A percentile compares a stretch with the other conserved stretches of the same genome.
Conservation (phyloP, 768 basidiomycete species). For the Stropharia rugosoannulata region DNA sequence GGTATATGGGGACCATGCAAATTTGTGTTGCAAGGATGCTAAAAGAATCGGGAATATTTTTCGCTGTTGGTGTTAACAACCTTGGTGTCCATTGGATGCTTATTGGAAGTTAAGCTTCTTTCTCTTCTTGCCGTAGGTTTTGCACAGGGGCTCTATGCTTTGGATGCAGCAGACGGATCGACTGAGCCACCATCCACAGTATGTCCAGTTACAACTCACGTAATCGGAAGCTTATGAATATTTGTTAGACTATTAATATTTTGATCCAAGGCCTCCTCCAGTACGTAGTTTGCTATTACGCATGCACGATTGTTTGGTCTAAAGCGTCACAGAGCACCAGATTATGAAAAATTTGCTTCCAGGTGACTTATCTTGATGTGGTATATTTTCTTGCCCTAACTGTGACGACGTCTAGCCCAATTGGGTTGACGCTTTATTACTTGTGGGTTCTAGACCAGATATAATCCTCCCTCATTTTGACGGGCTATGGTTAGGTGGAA, state of each 20-base stretch:
- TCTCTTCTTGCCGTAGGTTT: slow-evolving; percentile 86
- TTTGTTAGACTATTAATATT: slow-evolving; percentile 5
- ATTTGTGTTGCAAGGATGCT: slow-evolving; percentile 93
- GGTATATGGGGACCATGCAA: slow-evolving; percentile 90
- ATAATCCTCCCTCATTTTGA: not conserved
- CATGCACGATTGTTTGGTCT: not conserved
- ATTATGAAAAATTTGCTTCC: slow-evolving; percentile 55
- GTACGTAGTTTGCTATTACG: not conserved
- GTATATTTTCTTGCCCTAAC: slow-evolving; percentile 1
- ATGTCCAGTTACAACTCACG: slow-evolving; percentile 8
- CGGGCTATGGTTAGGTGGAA: slow-evolving; percentile 61
- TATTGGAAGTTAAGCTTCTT: slow-evolving; percentile 50
- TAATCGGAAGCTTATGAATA: not conserved
- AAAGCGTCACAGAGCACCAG: slow-evolving; percentile 48
- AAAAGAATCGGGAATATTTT: slow-evolving; percentile 90
- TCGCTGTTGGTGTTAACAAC: slow-evolving; percentile 54
- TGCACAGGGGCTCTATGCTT: slow-evolving; percentile 81
- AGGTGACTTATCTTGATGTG: slow-evolving; percentile 34
- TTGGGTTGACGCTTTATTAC: slow-evolving; percentile 75
- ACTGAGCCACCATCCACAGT: slow-evolving; percentile 53
- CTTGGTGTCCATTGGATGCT: not conserved
- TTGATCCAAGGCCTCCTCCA: slow-evolving; percentile 2
- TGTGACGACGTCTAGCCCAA: slow-evolving; percentile 33
- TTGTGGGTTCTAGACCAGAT: slow-evolving; percentile 44
- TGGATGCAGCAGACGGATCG: slow-evolving; percentile 88